phyloP scores from a whole-genome alignment of 163 green algal species.

The Chlorella variabilis region DNA sequence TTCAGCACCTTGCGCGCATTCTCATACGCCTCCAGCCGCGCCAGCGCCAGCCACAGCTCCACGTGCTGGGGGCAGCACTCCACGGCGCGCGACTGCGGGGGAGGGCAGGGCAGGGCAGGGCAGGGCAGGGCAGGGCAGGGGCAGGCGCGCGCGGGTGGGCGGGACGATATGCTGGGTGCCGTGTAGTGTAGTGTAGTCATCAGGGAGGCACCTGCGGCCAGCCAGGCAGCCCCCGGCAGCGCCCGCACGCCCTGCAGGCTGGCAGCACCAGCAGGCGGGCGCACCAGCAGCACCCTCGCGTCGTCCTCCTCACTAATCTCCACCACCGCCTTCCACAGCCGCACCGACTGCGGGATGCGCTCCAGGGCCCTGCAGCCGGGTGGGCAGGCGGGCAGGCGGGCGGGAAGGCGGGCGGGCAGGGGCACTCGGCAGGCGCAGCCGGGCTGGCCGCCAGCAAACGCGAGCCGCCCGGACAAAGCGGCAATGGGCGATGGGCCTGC shows the following conservation, averaged over 20 bases:
- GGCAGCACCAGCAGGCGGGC: too few relatives aligned
- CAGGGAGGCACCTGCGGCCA: too few relatives aligned
- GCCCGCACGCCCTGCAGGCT: too few relatives aligned
- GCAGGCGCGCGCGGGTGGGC: too few relatives aligned
- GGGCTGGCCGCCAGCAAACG: too few relatives aligned
- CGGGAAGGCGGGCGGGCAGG: background rate
- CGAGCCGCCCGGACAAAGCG: too few relatives aligned
- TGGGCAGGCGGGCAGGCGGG: background rate
- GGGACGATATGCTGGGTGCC: too few relatives aligned
- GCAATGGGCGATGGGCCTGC: too few relatives aligned
- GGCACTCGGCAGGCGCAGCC: background rate
- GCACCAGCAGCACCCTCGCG: constrained; percentile 72
- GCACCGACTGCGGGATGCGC: constrained; percentile 86
- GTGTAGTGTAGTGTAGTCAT: too few relatives aligned
- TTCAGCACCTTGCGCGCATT: constrained; percentile 97
- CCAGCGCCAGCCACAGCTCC: constrained; percentile 98
- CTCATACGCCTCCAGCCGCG: constrained; percentile 93
- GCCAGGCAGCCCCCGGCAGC: too few relatives aligned
- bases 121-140: background rate
- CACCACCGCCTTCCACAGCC: constrained; percentile 97
- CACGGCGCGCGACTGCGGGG: constrained; percentile 86
- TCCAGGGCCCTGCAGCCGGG: constrained; percentile 75
- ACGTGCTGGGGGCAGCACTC: constrained; percentile 98
- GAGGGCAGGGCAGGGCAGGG: background rate
- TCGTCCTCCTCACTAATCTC: constrained; percentile 95